These are phyloP conservation scores for Tylopilus plumbeoviolaceoides DNA, from an alignment of 768 basidiomycete species.

Conservation along the genomic window DNA sequence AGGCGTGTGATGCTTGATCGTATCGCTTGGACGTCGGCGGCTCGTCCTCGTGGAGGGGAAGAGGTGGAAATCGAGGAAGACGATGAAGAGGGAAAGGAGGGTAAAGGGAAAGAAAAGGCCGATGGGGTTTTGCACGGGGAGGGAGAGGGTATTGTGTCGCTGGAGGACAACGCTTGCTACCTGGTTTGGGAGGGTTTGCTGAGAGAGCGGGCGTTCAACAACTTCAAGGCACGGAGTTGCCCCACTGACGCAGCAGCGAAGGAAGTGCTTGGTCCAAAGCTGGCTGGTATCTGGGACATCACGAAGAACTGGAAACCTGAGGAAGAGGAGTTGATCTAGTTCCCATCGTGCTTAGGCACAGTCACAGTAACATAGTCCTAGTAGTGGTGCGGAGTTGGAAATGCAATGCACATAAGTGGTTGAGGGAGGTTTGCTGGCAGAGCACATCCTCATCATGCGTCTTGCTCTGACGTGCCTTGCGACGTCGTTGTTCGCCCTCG, in stretches of 20 bases:
- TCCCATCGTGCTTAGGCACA: too few species aligned
- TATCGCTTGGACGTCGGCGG: constrained; percentile 91
- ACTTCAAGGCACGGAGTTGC: constrained; percentile 77
- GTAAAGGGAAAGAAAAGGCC: constrained; percentile 31
- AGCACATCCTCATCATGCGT: constrained; percentile 5
- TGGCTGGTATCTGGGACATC: constrained; percentile 92
- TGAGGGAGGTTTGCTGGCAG: background rate
- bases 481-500: background rate
- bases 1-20: constrained; percentile 82
- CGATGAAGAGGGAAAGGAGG: constrained; percentile 36
- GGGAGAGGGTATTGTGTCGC: constrained; percentile 32
- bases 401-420: background rate
- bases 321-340: constrained; percentile 69
- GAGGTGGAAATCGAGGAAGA: constrained; percentile 64
- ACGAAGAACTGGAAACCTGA: constrained; percentile 87
- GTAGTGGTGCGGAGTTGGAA: constrained; percentile 5
- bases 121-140: constrained; percentile 22
- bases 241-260: constrained; percentile 83
- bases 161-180: constrained; percentile 86
- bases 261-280: constrained; percentile 78
- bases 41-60: constrained; percentile 70
- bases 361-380: too few species aligned
- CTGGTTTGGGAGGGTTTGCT: constrained; percentile 92
- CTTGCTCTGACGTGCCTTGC: background rate
- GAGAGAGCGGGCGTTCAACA: constrained; percentile 74